Evolutionary conservation across 2,329 filamentous ascomycete genomes (phyloP), one percentile per base, ranked within the genome.

Genomic region (Apiospora rasikravindrae): DNA sequence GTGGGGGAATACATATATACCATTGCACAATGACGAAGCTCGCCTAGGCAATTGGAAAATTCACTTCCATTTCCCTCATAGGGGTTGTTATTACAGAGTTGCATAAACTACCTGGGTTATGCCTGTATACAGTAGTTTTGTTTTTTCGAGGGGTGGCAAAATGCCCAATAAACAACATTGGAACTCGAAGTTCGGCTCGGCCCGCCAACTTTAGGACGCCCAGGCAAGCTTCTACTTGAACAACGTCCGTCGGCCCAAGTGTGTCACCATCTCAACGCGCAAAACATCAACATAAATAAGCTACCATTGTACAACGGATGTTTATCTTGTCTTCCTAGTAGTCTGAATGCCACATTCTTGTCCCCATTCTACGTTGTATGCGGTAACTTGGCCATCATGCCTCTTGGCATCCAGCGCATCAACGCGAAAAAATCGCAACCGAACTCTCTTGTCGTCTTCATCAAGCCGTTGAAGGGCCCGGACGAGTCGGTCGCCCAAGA

Each of bases 381-480:
- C 29, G 53, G 33, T 11, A 37, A 22, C 14, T 49, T 68, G n/a
- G 2, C n/a, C 74, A 80, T 19, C 6, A 96, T 96, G 94, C 92
- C 93, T 69, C 84, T 94, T 71, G 93, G 93, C 70, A 93, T 94
- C 78, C 89, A 94, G 83, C 89, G 94, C 74, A 86, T 97, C 69
- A 97, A 97, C 78, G 91, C 91, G 76, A 92, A 89, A 78, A 89
- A 87, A 66, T 90, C 92, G 70, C 91, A 93, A 72, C 94, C 94
- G 10, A 97, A 96, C 77, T 86, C 90, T 29, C 89, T 90, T 73
- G 94, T 97, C 76, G 90, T 94, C 79, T 97, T 97, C 84, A 96
- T 97, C 83, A 95, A 95, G 78, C 91, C 94, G 1, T 85, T 95
- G 0, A 86, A 90, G 19, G 92, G 93, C 0, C 83, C 88, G 0